Evolutionary conservation across 208 protist species (phyloP), one percentile per base, ranked within the genome.

Genomic region (Acanthamoeba lenticulata): DNA sequence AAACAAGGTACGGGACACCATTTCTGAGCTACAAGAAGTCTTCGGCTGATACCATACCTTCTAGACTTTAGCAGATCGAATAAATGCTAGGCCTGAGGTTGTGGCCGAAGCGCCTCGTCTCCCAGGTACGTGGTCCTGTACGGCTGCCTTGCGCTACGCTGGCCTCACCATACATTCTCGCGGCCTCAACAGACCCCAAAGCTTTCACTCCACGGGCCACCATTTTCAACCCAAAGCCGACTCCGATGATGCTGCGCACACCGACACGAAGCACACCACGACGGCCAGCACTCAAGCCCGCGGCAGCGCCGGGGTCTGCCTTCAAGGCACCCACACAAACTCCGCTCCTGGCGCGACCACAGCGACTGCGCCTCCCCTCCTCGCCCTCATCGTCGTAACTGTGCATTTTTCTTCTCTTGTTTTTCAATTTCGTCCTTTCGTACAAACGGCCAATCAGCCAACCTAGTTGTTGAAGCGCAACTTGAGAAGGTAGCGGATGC

Each of bases 401-500:
- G n/a, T n/a, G n/a, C n/a, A n/a, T n/a, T n/a, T n/a, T n/a, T n/a
- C n/a, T n/a, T n/a, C n/a, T n/a, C n/a, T n/a, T n/a, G n/a, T n/a
- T n/a, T n/a, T n/a, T n/a, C n/a, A n/a, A n/a, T n/a, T n/a, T n/a
- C n/a, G n/a, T n/a, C n/a, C n/a, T n/a, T n/a, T n/a, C n/a, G n/a
- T n/a, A n/a, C n/a, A n/a, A n/a, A n/a, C n/a, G n/a, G n/a, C n/a
- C n/a, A n/a, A n/a, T n/a, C n/a, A n/a, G n/a, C n/a, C n/a, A n/a
- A n/a, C n/a, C 15, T 34, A 79, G 67, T 79, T 79, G 67, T 79
- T 79, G 67, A 79, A 94, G 57, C 72, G 93, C 21, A 95, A 40
- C 62, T 67, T 94, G n/a, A 96, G 52, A 34, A 96, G 42, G 91
- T 96, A 96, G 60, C 95, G 94, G 32, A 96, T 85, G 55, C 93